Evolutionary conservation across 2,329 filamentous ascomycete genomes (phyloP), one percentile per base, ranked within the genome.

Genomic region (Penicillium digitatum): DNA sequence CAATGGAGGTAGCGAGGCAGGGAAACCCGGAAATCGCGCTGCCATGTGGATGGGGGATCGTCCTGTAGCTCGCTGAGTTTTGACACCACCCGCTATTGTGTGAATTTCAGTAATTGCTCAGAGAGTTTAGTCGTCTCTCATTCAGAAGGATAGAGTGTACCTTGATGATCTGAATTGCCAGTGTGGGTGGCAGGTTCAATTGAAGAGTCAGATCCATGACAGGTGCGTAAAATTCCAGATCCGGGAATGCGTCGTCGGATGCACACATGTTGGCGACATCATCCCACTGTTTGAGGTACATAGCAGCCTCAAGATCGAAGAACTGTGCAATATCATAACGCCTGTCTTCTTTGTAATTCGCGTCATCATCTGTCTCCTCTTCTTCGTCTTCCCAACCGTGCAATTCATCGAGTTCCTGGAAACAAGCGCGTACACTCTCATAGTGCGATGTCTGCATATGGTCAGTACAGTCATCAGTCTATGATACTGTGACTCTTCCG

Each of bases 1-100:
- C 44, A 49, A n/a, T 49, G 44, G 12, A 54, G 29, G 35, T 54
- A 54, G 14, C 37, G 51, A 3, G 51, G 51, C 9, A 49, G 16
- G 8, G 20, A 43, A 24, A 26, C 16, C 11, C 20, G 37, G 37
- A 44, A 32, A 26, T 50, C 29, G 22, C 10, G 5, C n/a, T 20
- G 45, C 26, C 22, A 40, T 12, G 35, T n/a, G 9, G 16, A 35
- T n/a, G 22, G 18, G 11, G 45, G 37, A 5, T 31, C 35, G 8
- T 10, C 11, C 11, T 26, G 26, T 16, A 12, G 8, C 20, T 40
- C 22, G 3, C 20, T 29, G 4, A 49, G 44, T 4, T 35, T 12
- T 14, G 26, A 22, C 12, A 54, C 1, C 7, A 54, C 22, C 16
- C 22, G 37, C 51, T 51, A 29, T 44, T 32, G 5, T 16, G 16